These are phyloP conservation scores for Pichia membranifaciens DNA, from an alignment of 805 yeast genomes.

Conservation along the genomic window DNA sequence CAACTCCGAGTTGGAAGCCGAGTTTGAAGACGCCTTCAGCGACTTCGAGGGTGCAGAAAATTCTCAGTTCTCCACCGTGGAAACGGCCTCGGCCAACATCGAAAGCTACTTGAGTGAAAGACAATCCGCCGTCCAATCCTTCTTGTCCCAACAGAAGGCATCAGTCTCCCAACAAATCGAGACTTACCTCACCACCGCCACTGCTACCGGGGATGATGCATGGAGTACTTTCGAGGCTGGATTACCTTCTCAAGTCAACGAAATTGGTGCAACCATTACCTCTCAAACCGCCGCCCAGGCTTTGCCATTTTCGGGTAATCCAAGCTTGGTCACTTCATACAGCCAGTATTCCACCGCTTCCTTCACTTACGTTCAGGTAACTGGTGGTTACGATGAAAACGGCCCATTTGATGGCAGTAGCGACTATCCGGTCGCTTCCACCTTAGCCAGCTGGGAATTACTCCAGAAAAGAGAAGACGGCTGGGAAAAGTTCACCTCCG, in stretches of 20 bases:
- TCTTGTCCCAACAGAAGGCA: slow-evolving; percentile 5
- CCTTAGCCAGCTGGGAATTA: slow-evolving; percentile 5
- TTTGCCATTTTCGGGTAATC: too few relatives aligned
- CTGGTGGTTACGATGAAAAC: too few relatives aligned
- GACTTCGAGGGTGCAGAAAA: slow-evolving; percentile 6
- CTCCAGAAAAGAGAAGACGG: slow-evolving; percentile 1
- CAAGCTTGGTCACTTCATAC: too few relatives aligned
- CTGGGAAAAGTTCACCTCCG: slow-evolving; percentile 5
- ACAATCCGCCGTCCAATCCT: slow-evolving; percentile 4
- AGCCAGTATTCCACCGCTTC: too few relatives aligned
- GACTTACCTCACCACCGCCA: slow-evolving; percentile 1
- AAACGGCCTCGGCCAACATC: background rate
- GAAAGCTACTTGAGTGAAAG: slow-evolving; percentile 6
- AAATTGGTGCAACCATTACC: background rate
- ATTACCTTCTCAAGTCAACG: background rate
- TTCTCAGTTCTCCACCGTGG: background rate
- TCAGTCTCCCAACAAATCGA: slow-evolving; percentile 6
- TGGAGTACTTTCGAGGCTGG: background rate
- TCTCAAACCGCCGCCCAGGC: slow-evolving; percentile 8
- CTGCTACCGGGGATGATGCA: background rate
- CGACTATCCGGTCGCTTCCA: too few relatives aligned
- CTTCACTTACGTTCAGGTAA: too few relatives aligned
- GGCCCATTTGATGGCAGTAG: too few relatives aligned
- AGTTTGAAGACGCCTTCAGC: slow-evolving; percentile 3
- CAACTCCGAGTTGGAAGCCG: slow-evolving; percentile 1